phyloP scores from a whole-genome alignment of 768 basidiomycete species.

The Pleurotus tuber-regium region DNA sequence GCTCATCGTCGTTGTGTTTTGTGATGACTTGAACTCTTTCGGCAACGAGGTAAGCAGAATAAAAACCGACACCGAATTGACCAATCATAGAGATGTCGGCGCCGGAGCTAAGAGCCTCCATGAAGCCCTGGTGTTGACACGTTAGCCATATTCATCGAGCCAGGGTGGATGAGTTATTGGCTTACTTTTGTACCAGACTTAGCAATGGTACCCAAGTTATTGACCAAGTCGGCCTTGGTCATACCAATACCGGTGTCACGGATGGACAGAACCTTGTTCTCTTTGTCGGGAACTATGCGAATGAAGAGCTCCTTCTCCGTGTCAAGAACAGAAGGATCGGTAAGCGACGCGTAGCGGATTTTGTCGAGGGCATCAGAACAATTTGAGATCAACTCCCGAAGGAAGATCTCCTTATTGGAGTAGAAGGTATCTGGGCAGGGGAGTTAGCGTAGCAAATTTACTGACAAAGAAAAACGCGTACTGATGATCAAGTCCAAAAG shows the following conservation, averaged over 20 bases:
- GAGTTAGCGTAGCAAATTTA: constrained; percentile 7
- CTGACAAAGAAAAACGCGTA: constrained; percentile 34
- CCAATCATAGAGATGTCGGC: constrained; percentile 96
- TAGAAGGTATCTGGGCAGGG: constrained; percentile 89
- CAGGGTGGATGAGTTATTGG: too few relatives aligned
- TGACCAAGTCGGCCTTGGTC: constrained; percentile 99
- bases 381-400: constrained; percentile 97
- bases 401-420: constrained; percentile 99
- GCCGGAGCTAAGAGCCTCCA: constrained; percentile 93
- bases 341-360: constrained; percentile 95
- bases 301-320: constrained; percentile 91
- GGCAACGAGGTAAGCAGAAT: constrained; percentile 98
- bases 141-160: too few relatives aligned
- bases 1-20: constrained; percentile 99
- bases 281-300: constrained; percentile 94
- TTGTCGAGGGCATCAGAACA: constrained; percentile 98
- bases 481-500: constrained; percentile 98
- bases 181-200: constrained; percentile 89
- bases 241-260: constrained; percentile 98
- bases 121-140: constrained; percentile 97
- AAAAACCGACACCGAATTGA: constrained; percentile 99
- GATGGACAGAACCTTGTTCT: constrained; percentile 86
- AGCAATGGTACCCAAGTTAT: constrained; percentile 96
- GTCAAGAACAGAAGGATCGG: constrained; percentile 89
- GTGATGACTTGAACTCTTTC: constrained; percentile 98